Conservation (phyloP, 2,329 filamentous ascomycete species). For the Nemania sp. region DNA sequence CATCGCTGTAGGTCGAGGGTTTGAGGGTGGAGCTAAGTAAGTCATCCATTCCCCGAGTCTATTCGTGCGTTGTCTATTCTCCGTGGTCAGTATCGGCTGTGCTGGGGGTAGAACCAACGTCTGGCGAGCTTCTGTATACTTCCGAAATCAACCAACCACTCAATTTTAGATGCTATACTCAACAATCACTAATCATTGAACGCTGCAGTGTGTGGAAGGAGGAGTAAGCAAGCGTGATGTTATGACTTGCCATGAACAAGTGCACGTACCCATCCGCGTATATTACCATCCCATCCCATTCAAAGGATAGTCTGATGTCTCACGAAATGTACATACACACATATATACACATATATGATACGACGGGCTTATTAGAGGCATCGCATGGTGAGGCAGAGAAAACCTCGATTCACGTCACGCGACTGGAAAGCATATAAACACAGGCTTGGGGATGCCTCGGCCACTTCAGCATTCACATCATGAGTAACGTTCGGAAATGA, state of each 20-base stretch:
- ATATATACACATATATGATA: conserved; percentile 9
- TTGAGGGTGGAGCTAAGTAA: conserved; percentile 34
- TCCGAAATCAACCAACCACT: neutral
- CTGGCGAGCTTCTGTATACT: conserved; percentile 4
- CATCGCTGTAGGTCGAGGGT: conserved; percentile 56
- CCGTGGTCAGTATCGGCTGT: neutral
- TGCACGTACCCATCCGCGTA: neutral
- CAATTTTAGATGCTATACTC: neutral
- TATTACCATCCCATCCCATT: neutral
- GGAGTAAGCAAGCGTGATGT: conserved; percentile 21
- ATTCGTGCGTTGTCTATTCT: neutral
- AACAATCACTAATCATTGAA: conserved; percentile 21
- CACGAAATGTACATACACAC: conserved; percentile 27
- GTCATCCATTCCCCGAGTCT: conserved; percentile 14
- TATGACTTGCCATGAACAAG: conserved; percentile 7
- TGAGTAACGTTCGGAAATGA: neutral
- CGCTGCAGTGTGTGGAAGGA: conserved; percentile 36
- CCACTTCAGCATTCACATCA: conserved; percentile 13
- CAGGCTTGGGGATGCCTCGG: neutral
- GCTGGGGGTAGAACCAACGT: neutral
- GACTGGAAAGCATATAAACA: conserved; percentile 8
- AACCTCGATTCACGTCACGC: conserved; percentile 23
- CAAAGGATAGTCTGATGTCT: conserved; percentile 10
- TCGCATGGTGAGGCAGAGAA: neutral
- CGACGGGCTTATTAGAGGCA: conserved; percentile 20